These are phyloP conservation scores for Suhomyces bribrorum DNA, from an alignment of 1,139 yeast species.

Conservation along the genomic window DNA sequence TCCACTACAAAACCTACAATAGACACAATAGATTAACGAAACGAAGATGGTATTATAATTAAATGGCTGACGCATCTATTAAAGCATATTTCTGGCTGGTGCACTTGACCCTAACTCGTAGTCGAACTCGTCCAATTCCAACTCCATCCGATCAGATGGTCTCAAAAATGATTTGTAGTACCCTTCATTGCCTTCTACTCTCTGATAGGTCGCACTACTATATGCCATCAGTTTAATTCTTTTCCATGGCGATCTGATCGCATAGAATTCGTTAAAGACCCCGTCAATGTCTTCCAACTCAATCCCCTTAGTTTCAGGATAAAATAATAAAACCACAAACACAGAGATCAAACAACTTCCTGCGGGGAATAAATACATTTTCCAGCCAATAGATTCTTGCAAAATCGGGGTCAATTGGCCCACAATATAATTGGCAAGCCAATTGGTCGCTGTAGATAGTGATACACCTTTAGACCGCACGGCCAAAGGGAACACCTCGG, in stretches of 20 bases:
- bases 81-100: neutral
- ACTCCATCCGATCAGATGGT: conserved; percentile 3
- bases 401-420: conserved; percentile 56
- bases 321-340: conserved; percentile 44
- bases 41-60: no score
- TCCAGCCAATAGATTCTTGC: conserved; percentile 51
- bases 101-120: conserved; percentile 8
- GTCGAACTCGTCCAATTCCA: conserved; percentile 13
- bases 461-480: conserved; percentile 58
- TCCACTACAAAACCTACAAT: no score
- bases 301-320: conserved; percentile 59
- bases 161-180: conserved; percentile 3
- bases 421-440: conserved; percentile 56
- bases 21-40: no score
- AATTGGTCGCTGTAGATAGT: conserved; percentile 54
- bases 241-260: conserved; percentile 16
- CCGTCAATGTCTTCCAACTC: conserved; percentile 60
- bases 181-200: conserved; percentile 5
- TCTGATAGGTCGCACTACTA: conserved; percentile 1
- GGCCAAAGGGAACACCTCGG: conserved; percentile 55
- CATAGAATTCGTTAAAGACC: conserved; percentile 60
- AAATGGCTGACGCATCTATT: no score
- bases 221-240: conserved; percentile 9
- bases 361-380: conserved; percentile 52
- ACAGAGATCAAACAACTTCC: conserved; percentile 47